Evolutionary conservation across 1,284 basidiomycete genomes (phyloP), one percentile per base, ranked within the genome.

Genomic region (Irpex sp.): DNA sequence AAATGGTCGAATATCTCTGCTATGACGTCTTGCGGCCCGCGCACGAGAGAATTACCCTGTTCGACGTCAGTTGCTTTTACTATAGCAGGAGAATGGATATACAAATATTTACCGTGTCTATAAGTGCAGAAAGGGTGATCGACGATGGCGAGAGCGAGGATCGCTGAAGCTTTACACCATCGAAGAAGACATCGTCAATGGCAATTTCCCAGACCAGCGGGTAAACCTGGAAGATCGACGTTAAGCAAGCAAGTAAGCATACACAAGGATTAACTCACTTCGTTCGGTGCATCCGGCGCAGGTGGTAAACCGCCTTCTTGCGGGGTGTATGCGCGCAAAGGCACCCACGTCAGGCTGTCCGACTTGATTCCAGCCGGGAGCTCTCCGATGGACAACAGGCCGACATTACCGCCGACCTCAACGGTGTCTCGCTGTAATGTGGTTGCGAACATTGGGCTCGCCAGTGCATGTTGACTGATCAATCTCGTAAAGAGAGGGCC

Each of bases 121-220:
- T 68, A 3, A 85, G 73, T 1, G 82, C 82, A 5, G 82, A 82
- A 13, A 81, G 66, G 2, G 74, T 71, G n/a, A 73, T 70, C 46
- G 69, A 72, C 4, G 71, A 64, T 53, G 81, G 73, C 0, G 66
- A 67, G 6, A 79, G 73, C 8, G 70, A 73, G 0, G 84, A 84
- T 11, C 75, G 73, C 6, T 81, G 76, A 1, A 87, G 72, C 61
- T 74, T 75, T 62, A 75, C 68, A 8, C 81, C 84, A 66, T 87
- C 81, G 19, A 88, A 77, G 69, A 77, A 86, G 0, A 87, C 81
- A 58, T 79, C 82, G 63, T 85, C 84, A 9, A 87, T 65, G n/a
- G 80, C 76, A 3, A 86, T 74, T 66, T 87, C 85, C 86, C 84
- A 87, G 7, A 69, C 69, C 13, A 77, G 65, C 9, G 75, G 73